Evolutionary conservation across 805 yeast species (phyloP).

Genomic region (Barnettozyma sucrosica): DNA sequence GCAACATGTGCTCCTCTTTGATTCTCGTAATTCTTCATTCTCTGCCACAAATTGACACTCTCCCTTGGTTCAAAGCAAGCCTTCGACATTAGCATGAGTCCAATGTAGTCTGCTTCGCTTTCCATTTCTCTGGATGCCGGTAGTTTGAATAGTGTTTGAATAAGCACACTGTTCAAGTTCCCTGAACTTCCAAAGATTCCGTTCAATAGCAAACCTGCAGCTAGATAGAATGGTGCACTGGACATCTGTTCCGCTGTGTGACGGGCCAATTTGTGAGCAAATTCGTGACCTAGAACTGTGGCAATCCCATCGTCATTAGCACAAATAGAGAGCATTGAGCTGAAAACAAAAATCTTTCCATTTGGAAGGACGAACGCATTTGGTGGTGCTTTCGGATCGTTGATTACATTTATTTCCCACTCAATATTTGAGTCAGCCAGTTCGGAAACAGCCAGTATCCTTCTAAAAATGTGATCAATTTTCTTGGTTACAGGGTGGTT

Average conservation of each 20-base stretch:
- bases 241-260: conserved; percentile 84
- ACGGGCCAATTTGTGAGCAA: conserved; percentile 90
- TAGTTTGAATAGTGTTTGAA: conserved; percentile 54
- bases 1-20: conserved; percentile 28
- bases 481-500: conserved; percentile 51
- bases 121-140: conserved; percentile 94
- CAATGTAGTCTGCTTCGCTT: conserved; percentile 92
- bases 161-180: conserved; percentile 44
- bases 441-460: conserved; percentile 55
- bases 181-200: conserved; percentile 52
- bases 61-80: conserved; percentile 82
- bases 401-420: conserved; percentile 81
- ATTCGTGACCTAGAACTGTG: conserved; percentile 90
- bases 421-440: conserved; percentile 31
- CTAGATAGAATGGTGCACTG: conserved; percentile 62
- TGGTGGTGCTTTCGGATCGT: conserved; percentile 70
- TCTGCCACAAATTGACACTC: conserved; percentile 72
- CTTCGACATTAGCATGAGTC: conserved; percentile 82
- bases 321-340: conserved; percentile 73
- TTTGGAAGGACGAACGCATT: conserved; percentile 96
- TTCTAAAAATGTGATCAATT: conserved; percentile 58
- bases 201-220: conserved; percentile 47
- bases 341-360: conserved; percentile 89
- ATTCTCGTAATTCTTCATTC: conserved; percentile 58
- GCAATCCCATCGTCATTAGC: conserved; percentile 85